Percentiles rank a stretch among this genome's conserved stretches.
phyloP scores from a whole-genome alignment of 2,329 filamentous ascomycete species.

The Penicillium sp. region DNA sequence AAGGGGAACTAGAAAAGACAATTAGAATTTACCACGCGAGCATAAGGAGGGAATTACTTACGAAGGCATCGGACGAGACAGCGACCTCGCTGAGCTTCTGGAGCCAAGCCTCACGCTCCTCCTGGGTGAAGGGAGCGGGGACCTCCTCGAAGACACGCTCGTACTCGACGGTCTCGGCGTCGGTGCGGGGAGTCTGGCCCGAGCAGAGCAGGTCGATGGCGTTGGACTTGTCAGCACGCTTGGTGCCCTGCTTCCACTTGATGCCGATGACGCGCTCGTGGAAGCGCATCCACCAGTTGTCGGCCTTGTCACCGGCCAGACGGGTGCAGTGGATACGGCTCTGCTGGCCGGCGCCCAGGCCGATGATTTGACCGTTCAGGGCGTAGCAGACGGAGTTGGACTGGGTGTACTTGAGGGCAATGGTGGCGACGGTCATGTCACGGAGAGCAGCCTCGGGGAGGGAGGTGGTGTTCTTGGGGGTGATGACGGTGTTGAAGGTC shows the following conservation, averaged over 20 bases:
- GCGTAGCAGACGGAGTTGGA: constrained; percentile 99
- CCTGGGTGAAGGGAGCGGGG: constrained; percentile 73
- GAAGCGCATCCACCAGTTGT: constrained; percentile 99
- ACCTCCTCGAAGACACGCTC: constrained; percentile 89
- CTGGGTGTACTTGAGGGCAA: constrained; percentile 97
- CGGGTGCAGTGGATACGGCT: constrained; percentile 98
- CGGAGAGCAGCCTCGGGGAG: constrained; percentile 80
- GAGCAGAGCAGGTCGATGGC: constrained; percentile 94
- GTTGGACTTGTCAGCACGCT: constrained; percentile 96
- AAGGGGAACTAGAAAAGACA: constrained; percentile 75
- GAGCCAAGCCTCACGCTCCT: constrained; percentile 86
- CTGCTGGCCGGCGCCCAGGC: constrained; percentile 93
- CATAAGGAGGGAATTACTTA: constrained; percentile 50
- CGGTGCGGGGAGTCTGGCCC: constrained; percentile 78
- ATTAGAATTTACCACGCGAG: neutral
- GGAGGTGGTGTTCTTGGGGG: constrained; percentile 71
- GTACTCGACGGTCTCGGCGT: constrained; percentile 80
- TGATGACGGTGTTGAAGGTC: constrained; percentile 82
- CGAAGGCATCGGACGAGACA: constrained; percentile 91
- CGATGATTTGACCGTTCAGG: constrained; percentile 86
- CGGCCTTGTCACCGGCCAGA: constrained; percentile 94
- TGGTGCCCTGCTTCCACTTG: constrained; percentile 96
- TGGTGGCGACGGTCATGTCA: constrained; percentile 91
- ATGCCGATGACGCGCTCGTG: constrained; percentile 82
- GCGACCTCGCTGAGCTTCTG: constrained; percentile 71